A percentile compares a stretch with the other conserved stretches of the same genome.
These are phyloP conservation scores for Quaeritorhiza haematococci DNA, from an alignment of 371 early-diverging fungal genomes.

Conservation along the genomic window DNA sequence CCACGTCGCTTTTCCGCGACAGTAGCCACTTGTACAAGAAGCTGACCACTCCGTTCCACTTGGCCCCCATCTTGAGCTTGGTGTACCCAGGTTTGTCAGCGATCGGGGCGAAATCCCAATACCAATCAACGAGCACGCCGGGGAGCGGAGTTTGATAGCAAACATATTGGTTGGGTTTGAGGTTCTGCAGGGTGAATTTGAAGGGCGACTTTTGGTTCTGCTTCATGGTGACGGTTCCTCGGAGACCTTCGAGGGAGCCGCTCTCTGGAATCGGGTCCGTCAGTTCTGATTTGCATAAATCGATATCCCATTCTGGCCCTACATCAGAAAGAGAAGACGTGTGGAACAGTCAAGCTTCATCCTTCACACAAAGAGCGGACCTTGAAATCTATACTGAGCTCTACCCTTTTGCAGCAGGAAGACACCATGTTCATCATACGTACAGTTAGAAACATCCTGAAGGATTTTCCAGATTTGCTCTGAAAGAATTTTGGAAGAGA, in stretches of 20 bases:
- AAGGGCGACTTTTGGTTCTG: conserved; percentile 15
- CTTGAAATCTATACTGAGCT: too few species aligned
- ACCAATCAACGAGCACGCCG: conserved; percentile 11
- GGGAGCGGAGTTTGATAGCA: conserved; percentile 18
- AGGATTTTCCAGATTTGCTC: background rate
- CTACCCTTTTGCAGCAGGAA: too few species aligned
- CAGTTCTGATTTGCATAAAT: conserved; percentile 6
- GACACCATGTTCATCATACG: too few species aligned
- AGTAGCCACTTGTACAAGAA: conserved; percentile 11
- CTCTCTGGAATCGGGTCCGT: background rate
- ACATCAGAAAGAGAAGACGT: too few species aligned
- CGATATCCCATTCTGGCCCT: conserved; percentile 26
- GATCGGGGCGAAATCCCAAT: conserved; percentile 14
- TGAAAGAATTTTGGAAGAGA: too few species aligned
- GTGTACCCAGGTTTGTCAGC: background rate
- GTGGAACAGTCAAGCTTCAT: too few species aligned
- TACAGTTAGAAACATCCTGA: background rate
- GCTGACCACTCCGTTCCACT: conserved; percentile 7
- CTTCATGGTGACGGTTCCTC: conserved; percentile 19
- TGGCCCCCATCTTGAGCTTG: conserved; percentile 21
- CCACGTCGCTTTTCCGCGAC: background rate
- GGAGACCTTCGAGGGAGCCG: conserved; percentile 13
- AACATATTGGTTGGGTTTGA: conserved; percentile 8
- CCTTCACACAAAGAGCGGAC: too few species aligned
- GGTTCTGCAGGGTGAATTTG: conserved; percentile 13